Evolutionary conservation across 441 rosid genomes (phyloP).

Genomic region (Euphorbia celastroides): DNA sequence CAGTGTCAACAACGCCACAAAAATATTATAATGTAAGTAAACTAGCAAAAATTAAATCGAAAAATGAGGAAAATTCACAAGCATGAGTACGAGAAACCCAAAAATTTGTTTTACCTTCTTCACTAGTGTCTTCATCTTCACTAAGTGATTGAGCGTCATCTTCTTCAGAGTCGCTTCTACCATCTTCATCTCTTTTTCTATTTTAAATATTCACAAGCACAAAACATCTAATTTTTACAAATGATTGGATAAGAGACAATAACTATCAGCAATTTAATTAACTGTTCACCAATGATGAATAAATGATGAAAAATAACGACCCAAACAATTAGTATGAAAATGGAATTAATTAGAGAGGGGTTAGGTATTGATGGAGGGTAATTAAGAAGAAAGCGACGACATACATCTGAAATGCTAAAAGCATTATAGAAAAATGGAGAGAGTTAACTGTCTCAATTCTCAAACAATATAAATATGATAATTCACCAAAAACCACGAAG

Average conservation of each 20-base stretch:
- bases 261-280: background rate
- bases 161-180: constrained; percentile 48
- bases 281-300: background rate
- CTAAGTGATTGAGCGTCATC: constrained; percentile 34
- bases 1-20: background rate
- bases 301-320: background rate
- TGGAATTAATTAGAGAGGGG: too few relatives aligned
- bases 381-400: too few relatives aligned
- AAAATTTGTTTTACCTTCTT: constrained; percentile 26
- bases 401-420: too few relatives aligned
- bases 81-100: background rate
- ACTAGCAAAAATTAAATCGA: background rate
- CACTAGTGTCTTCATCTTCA: constrained; percentile 30
- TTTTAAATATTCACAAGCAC: background rate
- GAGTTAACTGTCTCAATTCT: too few relatives aligned
- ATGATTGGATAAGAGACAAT: background rate
- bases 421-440: too few relatives aligned
- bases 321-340: too few relatives aligned
- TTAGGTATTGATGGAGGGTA: too few relatives aligned
- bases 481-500: background rate
- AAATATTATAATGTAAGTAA: background rate
- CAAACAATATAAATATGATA: background rate
- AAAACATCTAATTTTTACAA: background rate
- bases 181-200: constrained; percentile 54
- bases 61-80: background rate